These are phyloP conservation scores for Suillus discolor DNA, from an alignment of 768 basidiomycete species.

Conservation along the genomic window DNA sequence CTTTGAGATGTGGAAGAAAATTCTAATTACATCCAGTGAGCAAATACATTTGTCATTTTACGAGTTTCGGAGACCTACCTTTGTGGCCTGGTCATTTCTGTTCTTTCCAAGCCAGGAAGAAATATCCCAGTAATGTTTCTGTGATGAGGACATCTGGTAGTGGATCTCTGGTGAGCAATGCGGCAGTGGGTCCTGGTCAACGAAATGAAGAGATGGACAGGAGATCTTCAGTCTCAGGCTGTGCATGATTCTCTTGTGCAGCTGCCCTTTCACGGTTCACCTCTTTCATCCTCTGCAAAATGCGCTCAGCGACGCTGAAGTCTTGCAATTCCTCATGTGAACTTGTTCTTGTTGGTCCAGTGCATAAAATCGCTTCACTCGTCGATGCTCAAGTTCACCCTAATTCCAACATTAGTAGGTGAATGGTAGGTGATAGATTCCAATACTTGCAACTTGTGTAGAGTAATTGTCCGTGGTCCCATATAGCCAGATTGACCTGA, in stretches of 20 bases:
- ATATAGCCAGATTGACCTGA: too few species aligned
- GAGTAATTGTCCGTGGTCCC: too few species aligned
- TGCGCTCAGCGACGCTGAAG: too few species aligned
- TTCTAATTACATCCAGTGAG: constrained; percentile 17
- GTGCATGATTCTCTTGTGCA: too few species aligned
- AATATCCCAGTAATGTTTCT: constrained; percentile 10
- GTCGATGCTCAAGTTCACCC: constrained; percentile 42
- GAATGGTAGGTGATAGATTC: too few species aligned
- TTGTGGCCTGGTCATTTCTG: constrained; percentile 9
- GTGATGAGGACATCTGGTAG: constrained; percentile 23
- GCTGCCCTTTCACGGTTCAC: too few species aligned
- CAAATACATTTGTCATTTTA: neutral
- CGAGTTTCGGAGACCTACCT: constrained; percentile 9
- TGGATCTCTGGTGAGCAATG: constrained; percentile 10
- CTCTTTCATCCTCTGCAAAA: too few species aligned
- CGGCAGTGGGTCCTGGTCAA: constrained; percentile 13
- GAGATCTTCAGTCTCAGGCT: neutral
- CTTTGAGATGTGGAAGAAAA: constrained; percentile 20
- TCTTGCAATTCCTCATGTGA: too few species aligned
- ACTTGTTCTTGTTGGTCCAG: constrained; percentile 38
- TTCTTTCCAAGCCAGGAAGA: constrained; percentile 10
- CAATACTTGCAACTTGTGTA: too few species aligned
- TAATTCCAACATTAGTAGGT: constrained; percentile 13
- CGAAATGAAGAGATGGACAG: constrained; percentile 11
- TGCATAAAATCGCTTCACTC: constrained; percentile 40